Evolutionary conservation across 2,329 filamentous ascomycete species (phyloP), one percentile per base, ranked within the genome.

Genomic region (Ceratocystis colombiana): DNA sequence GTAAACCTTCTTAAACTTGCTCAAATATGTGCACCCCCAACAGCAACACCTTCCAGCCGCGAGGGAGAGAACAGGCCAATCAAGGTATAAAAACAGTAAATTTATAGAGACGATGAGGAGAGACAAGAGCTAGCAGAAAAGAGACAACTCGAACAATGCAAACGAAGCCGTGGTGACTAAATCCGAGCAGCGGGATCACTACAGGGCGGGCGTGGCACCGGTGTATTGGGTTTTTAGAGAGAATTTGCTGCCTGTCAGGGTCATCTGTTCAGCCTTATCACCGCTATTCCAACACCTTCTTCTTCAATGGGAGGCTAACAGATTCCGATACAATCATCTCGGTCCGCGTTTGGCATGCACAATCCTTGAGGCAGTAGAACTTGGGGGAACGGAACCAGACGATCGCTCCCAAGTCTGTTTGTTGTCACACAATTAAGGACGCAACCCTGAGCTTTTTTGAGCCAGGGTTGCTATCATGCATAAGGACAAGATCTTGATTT

Each of bases 1-100:
- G 20, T 25, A 62, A 62, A 62, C 28, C 61, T 66, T 66, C 61
- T 57, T 59, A 64, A 66, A 66, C 65, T 64, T 66, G 65, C 61
- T 66, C 65, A 66, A 57, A 64, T 64, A 45, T 59, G 65, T 64
- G 61, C 61, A 64, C 46, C 2, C 33, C 37, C 25, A 25, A 5
- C 41, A 30, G 37, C 37, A 41, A 10, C 41, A 12, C 20, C 41
- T 8, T 25, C 41, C 61, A 62, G 45, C 22, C 5, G 12, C 20
- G 22, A 2, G 15, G 20, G 30, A 8, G 28, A 20, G 15, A 30
- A 22, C 25, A 28, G 12, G 17, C 41, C 17, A 46, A 46, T n/a
- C 10, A 48, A 25, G 15, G 22, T 3, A 22, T 22, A 28, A 62
- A 30, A 15, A 53, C 37, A 15, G 28, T 2, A 37, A 59, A 59